phyloP scores from a whole-genome alignment of 805 yeast species.

The Wickerhamiella slavikovae region DNA sequence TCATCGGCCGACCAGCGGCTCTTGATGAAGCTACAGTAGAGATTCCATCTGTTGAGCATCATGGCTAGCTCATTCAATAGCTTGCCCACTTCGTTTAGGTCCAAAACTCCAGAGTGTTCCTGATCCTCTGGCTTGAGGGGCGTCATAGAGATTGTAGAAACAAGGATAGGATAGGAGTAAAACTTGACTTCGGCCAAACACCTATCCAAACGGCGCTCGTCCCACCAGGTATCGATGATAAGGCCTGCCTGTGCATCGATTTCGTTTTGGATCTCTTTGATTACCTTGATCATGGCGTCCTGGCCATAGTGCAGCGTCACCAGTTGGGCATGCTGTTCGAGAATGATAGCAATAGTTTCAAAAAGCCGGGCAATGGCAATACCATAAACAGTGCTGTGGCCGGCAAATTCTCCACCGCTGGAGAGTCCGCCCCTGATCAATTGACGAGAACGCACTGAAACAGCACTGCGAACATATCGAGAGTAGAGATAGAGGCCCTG shows the following conservation, averaged over 20 bases:
- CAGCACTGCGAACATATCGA: conserved; percentile 64
- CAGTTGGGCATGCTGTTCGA: conserved; percentile 69
- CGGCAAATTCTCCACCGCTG: conserved; percentile 7
- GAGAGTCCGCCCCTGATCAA: conserved; percentile 22
- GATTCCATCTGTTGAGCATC: conserved; percentile 63
- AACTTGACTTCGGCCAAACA: conserved; percentile 31
- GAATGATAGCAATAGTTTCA: conserved; percentile 66
- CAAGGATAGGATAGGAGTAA: conserved; percentile 32
- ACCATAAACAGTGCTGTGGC: conserved; percentile 15
- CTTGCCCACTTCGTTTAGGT: conserved; percentile 22
- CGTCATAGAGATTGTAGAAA: conserved; percentile 7
- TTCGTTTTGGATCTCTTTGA: conserved; percentile 61
- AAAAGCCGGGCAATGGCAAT: conserved; percentile 29
- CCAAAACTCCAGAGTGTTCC: conserved; percentile 1
- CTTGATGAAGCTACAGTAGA: conserved; percentile 40
- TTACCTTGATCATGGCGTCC: conserved; percentile 34
- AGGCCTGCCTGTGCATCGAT: conserved; percentile 86
- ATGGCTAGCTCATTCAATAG: conserved; percentile 45
- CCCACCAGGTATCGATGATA: conserved; percentile 70
- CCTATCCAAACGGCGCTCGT: conserved; percentile 39
- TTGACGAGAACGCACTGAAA: conserved; percentile 56
- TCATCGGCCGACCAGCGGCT: conserved; percentile 31
- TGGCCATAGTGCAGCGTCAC: conserved; percentile 57
- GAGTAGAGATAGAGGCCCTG: conserved; percentile 68
- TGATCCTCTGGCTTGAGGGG: background rate